These are phyloP conservation scores for Allomyces javanicus DNA, from an alignment of 192 early-diverging fungal species.

Conservation along the genomic window DNA sequence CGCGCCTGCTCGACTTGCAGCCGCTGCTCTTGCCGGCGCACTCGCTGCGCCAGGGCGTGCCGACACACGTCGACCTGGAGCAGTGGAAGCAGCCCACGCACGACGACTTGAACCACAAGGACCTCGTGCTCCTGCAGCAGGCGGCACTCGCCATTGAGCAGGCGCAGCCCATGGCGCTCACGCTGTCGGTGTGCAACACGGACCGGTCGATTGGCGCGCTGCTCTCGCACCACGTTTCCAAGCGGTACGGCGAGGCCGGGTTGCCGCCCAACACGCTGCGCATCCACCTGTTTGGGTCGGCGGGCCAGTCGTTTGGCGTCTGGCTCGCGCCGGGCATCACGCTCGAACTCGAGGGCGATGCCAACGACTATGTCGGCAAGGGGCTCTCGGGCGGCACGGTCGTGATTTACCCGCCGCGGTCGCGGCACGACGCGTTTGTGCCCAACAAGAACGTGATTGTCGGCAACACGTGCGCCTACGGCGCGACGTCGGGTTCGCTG, in stretches of 20 bases:
- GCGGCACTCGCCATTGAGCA: slow-evolving; percentile 48
- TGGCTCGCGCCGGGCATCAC: slow-evolving; percentile 79
- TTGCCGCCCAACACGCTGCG: slow-evolving; percentile 75
- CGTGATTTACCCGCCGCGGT: slow-evolving; percentile 73
- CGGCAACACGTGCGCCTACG: slow-evolving; percentile 95
- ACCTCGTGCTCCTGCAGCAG: slow-evolving; percentile 73
- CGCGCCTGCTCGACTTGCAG: slow-evolving; percentile 59
- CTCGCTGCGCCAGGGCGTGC: slow-evolving; percentile 66
- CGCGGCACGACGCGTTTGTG: slow-evolving; percentile 36
- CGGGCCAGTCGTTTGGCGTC: slow-evolving; percentile 89
- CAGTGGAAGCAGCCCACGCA: slow-evolving; percentile 20
- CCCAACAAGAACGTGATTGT: slow-evolving; percentile 80
- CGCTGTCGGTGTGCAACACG: slow-evolving; percentile 63
- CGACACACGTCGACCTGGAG: slow-evolving; percentile 56
- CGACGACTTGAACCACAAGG: slow-evolving; percentile 41
- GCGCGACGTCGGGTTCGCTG: slow-evolving; percentile 76
- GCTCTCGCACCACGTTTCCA: slow-evolving; percentile 75
- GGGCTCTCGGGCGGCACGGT: slow-evolving; percentile 86
- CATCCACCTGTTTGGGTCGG: slow-evolving; percentile 68
- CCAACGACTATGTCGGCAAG: slow-evolving; percentile 99
- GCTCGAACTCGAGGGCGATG: slow-evolving; percentile 87
- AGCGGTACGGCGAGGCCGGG: slow-evolving; percentile 50
- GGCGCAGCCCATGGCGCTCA: slow-evolving; percentile 44
- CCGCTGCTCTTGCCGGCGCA: slow-evolving; percentile 76
- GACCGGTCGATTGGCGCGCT: slow-evolving; percentile 89